These are phyloP conservation scores for Solanum sitiens DNA, from an alignment of 257 asterid species.

Conservation along the genomic window DNA sequence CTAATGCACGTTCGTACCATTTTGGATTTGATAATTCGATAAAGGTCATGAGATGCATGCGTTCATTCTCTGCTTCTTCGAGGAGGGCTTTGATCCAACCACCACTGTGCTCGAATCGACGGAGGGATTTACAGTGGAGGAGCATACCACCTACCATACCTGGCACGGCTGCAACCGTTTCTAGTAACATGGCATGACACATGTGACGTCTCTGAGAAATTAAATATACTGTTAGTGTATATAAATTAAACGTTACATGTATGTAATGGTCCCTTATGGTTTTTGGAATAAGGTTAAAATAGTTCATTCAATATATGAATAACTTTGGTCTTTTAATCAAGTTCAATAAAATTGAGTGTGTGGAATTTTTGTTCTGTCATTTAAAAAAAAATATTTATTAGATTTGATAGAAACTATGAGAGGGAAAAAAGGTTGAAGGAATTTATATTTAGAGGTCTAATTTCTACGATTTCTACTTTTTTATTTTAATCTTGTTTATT, in stretches of 20 bases:
- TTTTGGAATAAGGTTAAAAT: too few species aligned
- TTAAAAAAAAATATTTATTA: too few species aligned
- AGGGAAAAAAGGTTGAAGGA: too few species aligned
- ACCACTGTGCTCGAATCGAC: slow-evolving; percentile 57
- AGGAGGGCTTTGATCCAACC: slow-evolving; percentile 62
- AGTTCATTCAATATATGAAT: too few species aligned
- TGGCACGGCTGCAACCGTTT: slow-evolving; percentile 69
- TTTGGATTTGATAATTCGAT: slow-evolving; percentile 51
- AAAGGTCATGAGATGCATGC: slow-evolving; percentile 76
- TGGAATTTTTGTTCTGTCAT: neutral
- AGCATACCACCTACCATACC: slow-evolving; percentile 75
- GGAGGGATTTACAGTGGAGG: slow-evolving; percentile 48
- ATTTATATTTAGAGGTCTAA: too few species aligned
- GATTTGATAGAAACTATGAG: too few species aligned
- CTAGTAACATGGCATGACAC: slow-evolving; percentile 65
- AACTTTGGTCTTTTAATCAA: too few species aligned
- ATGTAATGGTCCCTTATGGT: too few species aligned
- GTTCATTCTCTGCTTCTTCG: slow-evolving; percentile 66
- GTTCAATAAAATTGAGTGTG: too few species aligned
- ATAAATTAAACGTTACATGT: neutral
- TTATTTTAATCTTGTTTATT: too few species aligned
- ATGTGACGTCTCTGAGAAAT: slow-evolving; percentile 39
- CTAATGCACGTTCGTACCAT: slow-evolving; percentile 61
- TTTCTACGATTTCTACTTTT: too few species aligned
- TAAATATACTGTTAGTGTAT: neutral